Conservation (phyloP, 176 grass and related monocot genomes). For the Zizania latifolia region DNA sequence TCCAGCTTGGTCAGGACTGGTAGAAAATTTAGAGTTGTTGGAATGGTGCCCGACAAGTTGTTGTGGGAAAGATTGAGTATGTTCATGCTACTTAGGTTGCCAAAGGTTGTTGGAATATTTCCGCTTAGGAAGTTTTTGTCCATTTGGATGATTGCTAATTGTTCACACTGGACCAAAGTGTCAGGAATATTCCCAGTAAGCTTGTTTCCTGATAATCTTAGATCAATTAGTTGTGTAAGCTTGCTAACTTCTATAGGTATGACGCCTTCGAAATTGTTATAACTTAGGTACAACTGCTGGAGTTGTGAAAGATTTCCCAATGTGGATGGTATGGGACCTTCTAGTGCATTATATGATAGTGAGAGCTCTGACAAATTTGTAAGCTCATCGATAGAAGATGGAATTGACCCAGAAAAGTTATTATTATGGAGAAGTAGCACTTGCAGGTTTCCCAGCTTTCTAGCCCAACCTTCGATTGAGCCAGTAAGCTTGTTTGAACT, state of each 20-base stretch:
- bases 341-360: constrained; percentile 12
- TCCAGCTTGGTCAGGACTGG: not conserved
- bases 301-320: constrained; percentile 10
- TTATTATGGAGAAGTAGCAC: constrained; percentile 9
- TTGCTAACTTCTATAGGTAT: constrained; percentile 4
- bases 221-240: not conserved
- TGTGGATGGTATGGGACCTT: constrained; percentile 10
- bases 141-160: not conserved
- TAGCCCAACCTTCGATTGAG: constrained; percentile 13
- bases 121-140: not conserved
- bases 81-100: not conserved
- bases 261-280: not conserved
- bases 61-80: not conserved
- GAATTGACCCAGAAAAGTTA: constrained; percentile 26
- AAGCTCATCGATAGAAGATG: constrained; percentile 19
- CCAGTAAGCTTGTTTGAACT: not conserved
- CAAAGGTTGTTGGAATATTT: not conserved
- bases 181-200: constrained; percentile 3
- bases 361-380: not conserved
- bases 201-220: constrained; percentile 24
- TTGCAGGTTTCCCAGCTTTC: not conserved
- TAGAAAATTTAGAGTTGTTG: not conserved
- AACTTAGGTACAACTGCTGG: not conserved
- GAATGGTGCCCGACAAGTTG: not conserved
- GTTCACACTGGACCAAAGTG: constrained; percentile 17